Base-by-base conservation (phyloP, 305 asterid genomes). In the Rubia tinctorum region DNA sequence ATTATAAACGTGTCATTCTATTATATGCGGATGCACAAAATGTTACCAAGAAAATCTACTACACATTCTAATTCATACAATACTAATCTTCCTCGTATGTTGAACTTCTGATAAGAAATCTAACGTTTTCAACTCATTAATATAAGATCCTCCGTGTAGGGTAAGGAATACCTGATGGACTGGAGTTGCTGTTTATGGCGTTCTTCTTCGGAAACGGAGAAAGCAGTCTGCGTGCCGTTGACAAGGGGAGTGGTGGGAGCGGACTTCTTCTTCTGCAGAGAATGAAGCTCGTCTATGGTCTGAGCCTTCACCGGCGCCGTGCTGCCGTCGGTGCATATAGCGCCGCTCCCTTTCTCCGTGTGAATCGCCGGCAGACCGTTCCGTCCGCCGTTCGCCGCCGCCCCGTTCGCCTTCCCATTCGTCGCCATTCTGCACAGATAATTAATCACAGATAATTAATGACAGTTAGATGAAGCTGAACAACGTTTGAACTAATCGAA, bases 131-230 rank as follows among this genome's bases (percentile, higher is more conserved):
- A 13, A 13, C 69, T 60, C 2, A 8, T 58, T 13, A 45, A 8
- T 45, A 27, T 27, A 27, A 27, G 30, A 27, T 27, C 30, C 30
- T 27, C 30, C 30, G 30, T 27, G 27, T 14, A 17, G 9, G 3
- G 18, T 59, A 20, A 59, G 13, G 7, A 12, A 20, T 22, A 66
- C 98, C 98, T 93, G 45, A 91, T 91, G 58, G 98, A 93, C 18
- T 88, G 98, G 22, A 93, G 92, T 78, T 93, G 98, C 78, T 89
- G 98, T 60, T 63, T 88, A 30, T 87, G 90, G 76, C 94, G 93
- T 25, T 82, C 82, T 18, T 89, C 95, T 62, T 88, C 95, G 20
- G 91, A 74, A 42, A 83, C n/a, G 8, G 86, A 73, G 72, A 88
- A 85, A 27, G 87, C 81, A n/a, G 80, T 77, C 74, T 75, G 87